Evolutionary conservation across 768 basidiomycete genomes (phyloP).

Genomic region (Auriscalpium vulgare): DNA sequence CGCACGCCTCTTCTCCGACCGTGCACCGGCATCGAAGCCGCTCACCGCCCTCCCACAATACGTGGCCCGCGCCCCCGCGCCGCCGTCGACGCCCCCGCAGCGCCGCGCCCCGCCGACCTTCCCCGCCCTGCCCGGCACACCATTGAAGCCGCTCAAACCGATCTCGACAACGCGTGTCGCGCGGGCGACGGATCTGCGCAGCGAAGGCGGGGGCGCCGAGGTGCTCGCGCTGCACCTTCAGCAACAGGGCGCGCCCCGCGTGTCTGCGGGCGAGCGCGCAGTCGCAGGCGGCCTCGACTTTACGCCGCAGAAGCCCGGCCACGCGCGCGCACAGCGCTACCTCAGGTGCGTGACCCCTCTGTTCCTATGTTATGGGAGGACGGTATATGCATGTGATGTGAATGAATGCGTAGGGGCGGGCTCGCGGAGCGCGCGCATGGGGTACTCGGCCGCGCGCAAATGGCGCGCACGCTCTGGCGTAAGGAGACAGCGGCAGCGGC

Average conservation of each 20-base stretch:
- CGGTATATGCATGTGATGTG: neutral
- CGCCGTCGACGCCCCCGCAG: slow-evolving; percentile 7
- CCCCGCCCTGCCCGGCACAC: neutral
- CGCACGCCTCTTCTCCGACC: neutral
- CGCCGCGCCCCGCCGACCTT: neutral
- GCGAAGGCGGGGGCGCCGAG: slow-evolving; percentile 42
- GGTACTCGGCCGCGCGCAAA: slow-evolving; percentile 34
- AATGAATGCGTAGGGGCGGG: slow-evolving; percentile 37
- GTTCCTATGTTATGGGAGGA: neutral
- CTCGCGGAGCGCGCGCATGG: slow-evolving; percentile 43
- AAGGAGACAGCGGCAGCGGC: slow-evolving; percentile 31
- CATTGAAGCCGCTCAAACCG: slow-evolving; percentile 26
- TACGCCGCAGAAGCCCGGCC: slow-evolving; percentile 46
- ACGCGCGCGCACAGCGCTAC: slow-evolving; percentile 29
- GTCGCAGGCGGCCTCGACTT: slow-evolving; percentile 43
- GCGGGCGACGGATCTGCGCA: slow-evolving; percentile 41
- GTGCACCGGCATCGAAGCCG: neutral
- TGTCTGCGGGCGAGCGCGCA: slow-evolving; percentile 28
- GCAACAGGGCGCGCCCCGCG: slow-evolving; percentile 33
- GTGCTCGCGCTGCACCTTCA: slow-evolving; percentile 46
- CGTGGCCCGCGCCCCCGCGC: neutral
- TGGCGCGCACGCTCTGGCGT: slow-evolving; percentile 44
- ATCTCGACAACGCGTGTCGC: slow-evolving; percentile 48
- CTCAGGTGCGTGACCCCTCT: slow-evolving; percentile 40
- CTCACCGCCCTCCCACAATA: neutral